A percentile compares a stretch with the other conserved stretches of the same genome.
phyloP scores from a whole-genome alignment of 345 rosid species.

The Tarenaya hassleriana region DNA sequence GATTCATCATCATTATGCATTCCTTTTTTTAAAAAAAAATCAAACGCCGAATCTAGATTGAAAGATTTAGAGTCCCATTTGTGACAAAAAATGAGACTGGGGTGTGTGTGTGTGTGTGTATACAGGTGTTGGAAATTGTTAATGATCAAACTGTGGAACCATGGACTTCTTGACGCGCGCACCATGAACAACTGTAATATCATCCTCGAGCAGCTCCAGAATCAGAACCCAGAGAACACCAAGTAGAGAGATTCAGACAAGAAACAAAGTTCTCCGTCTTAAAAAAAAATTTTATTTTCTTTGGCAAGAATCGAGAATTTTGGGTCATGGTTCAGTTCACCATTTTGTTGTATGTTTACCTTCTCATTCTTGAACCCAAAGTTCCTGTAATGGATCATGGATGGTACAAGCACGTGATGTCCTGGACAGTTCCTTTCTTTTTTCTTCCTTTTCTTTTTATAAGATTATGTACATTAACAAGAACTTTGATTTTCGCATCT shows the following conservation, averaged over 20 bases:
- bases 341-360: too few relatives aligned
- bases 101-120: conserved; percentile 1
- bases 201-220: conserved; percentile 47
- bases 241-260: conserved; percentile 9
- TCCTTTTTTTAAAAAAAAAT: conserved; percentile 1
- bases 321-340: too few relatives aligned
- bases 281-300: background rate
- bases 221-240: conserved; percentile 23
- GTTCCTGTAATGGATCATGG: too few relatives aligned
- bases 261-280: too few relatives aligned
- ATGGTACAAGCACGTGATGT: too few relatives aligned
- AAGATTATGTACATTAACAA: too few relatives aligned
- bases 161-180: conserved; percentile 79
- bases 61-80: conserved; percentile 3
- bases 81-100: too few relatives aligned
- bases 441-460: too few relatives aligned
- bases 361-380: too few relatives aligned
- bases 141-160: conserved; percentile 96
- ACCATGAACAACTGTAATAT: conserved; percentile 82
- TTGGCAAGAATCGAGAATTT: too few relatives aligned
- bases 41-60: conserved; percentile 7
- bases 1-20: conserved; percentile 1
- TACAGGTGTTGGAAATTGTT: conserved; percentile 94
- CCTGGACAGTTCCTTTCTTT: too few relatives aligned
- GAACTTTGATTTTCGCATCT: too few relatives aligned